A percentile compares a stretch with the other conserved stretches of the same genome.
Evolutionary conservation across 1,139 yeast species (phyloP).

Genomic region (Oligophagozyma castellii): DNA sequence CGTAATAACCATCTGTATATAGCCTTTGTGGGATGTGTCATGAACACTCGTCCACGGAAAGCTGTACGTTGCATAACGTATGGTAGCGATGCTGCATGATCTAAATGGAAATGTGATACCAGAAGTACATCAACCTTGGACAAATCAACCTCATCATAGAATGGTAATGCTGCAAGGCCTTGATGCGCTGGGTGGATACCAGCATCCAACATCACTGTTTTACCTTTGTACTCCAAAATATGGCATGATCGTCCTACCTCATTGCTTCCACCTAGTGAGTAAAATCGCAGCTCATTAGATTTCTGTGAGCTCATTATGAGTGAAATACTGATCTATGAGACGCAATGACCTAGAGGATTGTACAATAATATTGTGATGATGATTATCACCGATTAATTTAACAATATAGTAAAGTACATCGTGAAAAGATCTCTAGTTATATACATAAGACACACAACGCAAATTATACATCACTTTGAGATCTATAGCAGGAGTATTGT

Average conservation of each 20-base stretch:
- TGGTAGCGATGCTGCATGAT: constrained; percentile 95
- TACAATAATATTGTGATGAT: no score
- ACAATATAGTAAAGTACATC: no score
- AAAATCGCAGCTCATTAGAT: no score
- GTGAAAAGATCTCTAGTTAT: no score
- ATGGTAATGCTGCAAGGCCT: constrained; percentile 85
- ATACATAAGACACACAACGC: no score
- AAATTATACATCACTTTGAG: no score
- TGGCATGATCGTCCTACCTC: constrained; percentile 98
- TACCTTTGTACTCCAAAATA: constrained; percentile 80
- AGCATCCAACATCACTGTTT: constrained; percentile 94
- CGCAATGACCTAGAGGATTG: no score
- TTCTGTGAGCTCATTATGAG: no score
- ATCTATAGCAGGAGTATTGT: no score
- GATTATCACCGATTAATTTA: no score
- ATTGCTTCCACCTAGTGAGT: constrained; percentile 98
- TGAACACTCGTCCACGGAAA: constrained; percentile 87
- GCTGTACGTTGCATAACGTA: constrained; percentile 96
- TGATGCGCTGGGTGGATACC: constrained; percentile 95
- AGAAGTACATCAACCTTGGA: constrained; percentile 75
- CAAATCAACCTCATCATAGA: constrained; percentile 86
- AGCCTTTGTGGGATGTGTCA: constrained; percentile 99
- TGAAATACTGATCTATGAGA: no score
- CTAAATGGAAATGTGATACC: constrained; percentile 90
- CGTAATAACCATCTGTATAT: constrained; percentile 88